Percentiles rank a stretch among this genome's conserved stretches.
phyloP scores from a whole-genome alignment of 805 yeast species.

The Saccharomycopsis capsularis region DNA sequence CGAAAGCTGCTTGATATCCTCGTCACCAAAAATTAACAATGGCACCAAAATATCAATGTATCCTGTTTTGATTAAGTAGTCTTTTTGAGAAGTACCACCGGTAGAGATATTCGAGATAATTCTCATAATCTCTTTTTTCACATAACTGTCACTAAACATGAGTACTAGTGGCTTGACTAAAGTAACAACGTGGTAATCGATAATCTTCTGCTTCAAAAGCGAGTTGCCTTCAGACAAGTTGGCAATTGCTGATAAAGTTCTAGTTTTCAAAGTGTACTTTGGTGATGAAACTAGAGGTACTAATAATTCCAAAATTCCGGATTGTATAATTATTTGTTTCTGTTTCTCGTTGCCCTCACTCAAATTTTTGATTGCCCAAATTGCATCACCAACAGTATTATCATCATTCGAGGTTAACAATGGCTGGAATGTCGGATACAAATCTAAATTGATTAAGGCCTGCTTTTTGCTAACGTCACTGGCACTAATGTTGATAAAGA shows the following conservation, averaged over 20 bases:
- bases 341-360: conserved; percentile 18
- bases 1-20: conserved; percentile 16
- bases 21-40: conserved; percentile 20
- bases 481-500: conserved; percentile 21
- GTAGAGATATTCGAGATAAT: conserved; percentile 15
- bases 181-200: conserved; percentile 16
- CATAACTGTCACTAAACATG: conserved; percentile 18
- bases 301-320: conserved; percentile 13
- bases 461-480: conserved; percentile 20
- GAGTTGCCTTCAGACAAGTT: conserved; percentile 16
- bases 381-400: conserved; percentile 15
- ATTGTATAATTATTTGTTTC: conserved; percentile 12
- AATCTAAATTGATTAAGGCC: conserved; percentile 18
- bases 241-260: conserved; percentile 16
- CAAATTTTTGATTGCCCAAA: conserved; percentile 21
- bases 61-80: conserved; percentile 14
- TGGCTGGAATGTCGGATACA: conserved; percentile 14
- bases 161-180: conserved; percentile 19
- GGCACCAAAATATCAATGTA: conserved; percentile 21
- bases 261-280: conserved; percentile 17
- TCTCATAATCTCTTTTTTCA: conserved; percentile 19
- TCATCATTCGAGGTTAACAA: conserved; percentile 4
- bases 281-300: conserved; percentile 16
- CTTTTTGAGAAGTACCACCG: conserved; percentile 15
- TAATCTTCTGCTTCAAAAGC: conserved; percentile 16